Evolutionary conservation across 495 filamentous ascomycete species (phyloP), one percentile per base, ranked within the genome.

Genomic region (Evernia prunastri): DNA sequence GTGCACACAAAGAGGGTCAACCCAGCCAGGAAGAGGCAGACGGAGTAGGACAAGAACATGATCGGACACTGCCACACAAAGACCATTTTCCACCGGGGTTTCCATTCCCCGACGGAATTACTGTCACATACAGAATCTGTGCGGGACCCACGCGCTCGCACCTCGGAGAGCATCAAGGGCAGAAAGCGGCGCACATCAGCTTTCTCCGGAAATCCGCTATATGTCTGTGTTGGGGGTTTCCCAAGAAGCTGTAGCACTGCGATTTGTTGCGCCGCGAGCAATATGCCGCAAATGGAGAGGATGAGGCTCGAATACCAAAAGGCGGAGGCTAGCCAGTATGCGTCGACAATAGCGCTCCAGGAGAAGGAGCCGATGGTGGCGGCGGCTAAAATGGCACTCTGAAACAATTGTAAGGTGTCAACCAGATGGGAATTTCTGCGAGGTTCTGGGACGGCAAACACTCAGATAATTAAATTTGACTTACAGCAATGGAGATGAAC

Each of bases 341-440:
- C 70, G 15, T 61, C 47, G 18, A 54, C 37, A 9, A 59, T 37
- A 3, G 58, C 40, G 47, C n/a, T 62, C 72, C 71, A 74, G 23
- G 72, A 73, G 61, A 74, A 74, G 58, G 68, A 70, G 3, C 71
- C 72, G 49, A 74, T 74, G 1, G 68, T 66, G 1, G 71, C 71
- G 13, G 70, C 72, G 13, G 70, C 69, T 10, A 74, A 61, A 17
- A 74, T 65, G 11, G 71, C 67, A 40, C 64, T 51, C 71, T 72
- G 29, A 20, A 47, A 25, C 0, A 18, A 37, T 23, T 39, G 64
- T 20, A 27, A 37, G 4, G 2, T 37, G 42, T 23, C 11, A 33
- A 9, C 3, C 6, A 18, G 37, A 56, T 3, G 31, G 0, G 17
- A 39, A 20, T 58, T 18, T 3, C 45, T 37, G 25, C 25, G n/a